phyloP scores from a whole-genome alignment of 2,329 filamentous ascomycete genomes.

The Fusarium lateritium region DNA sequence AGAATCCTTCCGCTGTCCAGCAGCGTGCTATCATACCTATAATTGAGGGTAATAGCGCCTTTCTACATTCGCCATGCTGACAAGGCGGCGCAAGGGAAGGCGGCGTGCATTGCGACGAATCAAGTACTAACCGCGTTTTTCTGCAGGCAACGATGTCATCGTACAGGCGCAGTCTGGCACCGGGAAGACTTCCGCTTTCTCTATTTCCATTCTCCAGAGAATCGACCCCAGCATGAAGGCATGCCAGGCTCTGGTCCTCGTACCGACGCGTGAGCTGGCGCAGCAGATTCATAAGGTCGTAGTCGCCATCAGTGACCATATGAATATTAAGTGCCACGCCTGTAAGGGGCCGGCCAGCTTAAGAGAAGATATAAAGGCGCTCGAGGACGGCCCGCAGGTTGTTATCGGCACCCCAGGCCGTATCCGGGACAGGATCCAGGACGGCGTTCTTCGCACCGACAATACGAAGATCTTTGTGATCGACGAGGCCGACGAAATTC shows the following conservation, averaged over 20 bases:
- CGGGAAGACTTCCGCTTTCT: slow-evolving; percentile 99
- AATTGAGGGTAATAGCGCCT: slow-evolving; percentile 80
- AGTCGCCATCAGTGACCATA: slow-evolving; percentile 98
- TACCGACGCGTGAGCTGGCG: slow-evolving; percentile 97
- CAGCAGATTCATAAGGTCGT: slow-evolving; percentile 99
- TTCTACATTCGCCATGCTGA: too few relatives aligned
- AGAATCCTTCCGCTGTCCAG: slow-evolving; percentile 99
- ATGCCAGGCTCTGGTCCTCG: slow-evolving; percentile 98
- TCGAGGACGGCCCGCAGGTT: slow-evolving; percentile 95
- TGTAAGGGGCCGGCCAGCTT: slow-evolving; percentile 99
- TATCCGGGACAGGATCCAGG: slow-evolving; percentile 99
- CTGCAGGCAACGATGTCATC: slow-evolving; percentile 86
- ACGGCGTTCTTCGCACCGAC: slow-evolving; percentile 96
- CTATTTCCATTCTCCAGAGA: slow-evolving; percentile 98
- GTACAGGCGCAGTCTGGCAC: slow-evolving; percentile 99
- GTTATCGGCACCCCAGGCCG: slow-evolving; percentile 98
- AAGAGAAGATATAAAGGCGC: slow-evolving; percentile 98
- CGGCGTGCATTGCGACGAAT: too few relatives aligned
- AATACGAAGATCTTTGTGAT: slow-evolving; percentile 99
- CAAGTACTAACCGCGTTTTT: too few relatives aligned
- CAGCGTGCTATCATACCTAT: slow-evolving; percentile 99
- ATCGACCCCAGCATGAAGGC: slow-evolving; percentile 95
- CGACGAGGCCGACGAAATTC: slow-evolving; percentile 99
- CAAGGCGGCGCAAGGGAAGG: too few relatives aligned
- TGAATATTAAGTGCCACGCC: slow-evolving; percentile 99